Base-by-base conservation (phyloP, 2,329 filamentous ascomycete species). In the Clarireedia monteithiana region DNA sequence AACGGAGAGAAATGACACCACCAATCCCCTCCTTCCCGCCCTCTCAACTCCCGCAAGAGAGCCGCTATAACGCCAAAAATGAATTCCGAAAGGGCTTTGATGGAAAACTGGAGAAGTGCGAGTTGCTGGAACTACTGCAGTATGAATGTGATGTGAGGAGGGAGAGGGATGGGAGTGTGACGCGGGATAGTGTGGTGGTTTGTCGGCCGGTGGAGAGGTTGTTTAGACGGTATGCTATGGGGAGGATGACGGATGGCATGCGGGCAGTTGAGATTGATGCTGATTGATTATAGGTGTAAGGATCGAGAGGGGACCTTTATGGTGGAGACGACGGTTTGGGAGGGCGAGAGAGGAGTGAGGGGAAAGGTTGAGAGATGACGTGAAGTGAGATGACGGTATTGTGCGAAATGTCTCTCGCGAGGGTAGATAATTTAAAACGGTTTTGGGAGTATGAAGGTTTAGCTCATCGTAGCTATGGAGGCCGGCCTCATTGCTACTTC, bases 281-380 rank as follows among this genome's bases (percentile, higher is more conserved):
- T 53, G 30, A 26, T 39, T 34, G 12, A 50, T 9, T 26, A 27
- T 66, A 85, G 83, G 62, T 85, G 83, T 68, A 72, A 73, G 57
- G 81, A 84, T 68, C 76, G 71, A 62, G 79, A 79, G 14, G 79
- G 79, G 4, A 71, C 57, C 6, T 86, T 85, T 63, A 77, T 74
- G 67, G 78, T 84, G 45, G 83, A 86, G 71, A 86, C 83, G 24
- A 85, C 83, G 12, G 74, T 76, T 45, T 85, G 82, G 82, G 82
- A 85, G 70, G 62, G 56, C 47, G 27, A 59, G 59, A 51, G 55
- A 49, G 44, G 48, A 12, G 30, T 15, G 38, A 55, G 15, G 36
- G 10, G 10, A 27, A 3, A 20, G 24, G 24, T 17, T 14, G 39
- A 56, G 47, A 27, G 44, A 20, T 14, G 20, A n/a, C 2, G 23